Percentiles rank a stretch among this genome's conserved stretches.
These are phyloP conservation scores for Aureobasidium sp. DNA, from an alignment of 2,329 filamentous ascomycete genomes.

Conservation along the genomic window DNA sequence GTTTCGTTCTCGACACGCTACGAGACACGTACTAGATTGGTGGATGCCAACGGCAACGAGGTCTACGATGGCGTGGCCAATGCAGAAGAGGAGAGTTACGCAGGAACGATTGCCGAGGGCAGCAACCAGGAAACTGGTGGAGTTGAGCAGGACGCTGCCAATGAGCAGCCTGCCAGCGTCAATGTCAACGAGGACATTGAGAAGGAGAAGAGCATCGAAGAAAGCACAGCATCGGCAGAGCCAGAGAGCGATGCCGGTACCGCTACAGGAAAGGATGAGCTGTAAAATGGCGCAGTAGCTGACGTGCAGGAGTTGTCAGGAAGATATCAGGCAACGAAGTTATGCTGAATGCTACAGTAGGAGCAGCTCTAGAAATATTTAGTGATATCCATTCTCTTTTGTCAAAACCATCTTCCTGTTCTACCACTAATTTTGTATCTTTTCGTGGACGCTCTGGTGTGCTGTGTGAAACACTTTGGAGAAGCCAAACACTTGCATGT, in stretches of 20 bases:
- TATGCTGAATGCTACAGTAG: not conserved
- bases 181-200: slow-evolving; percentile 34
- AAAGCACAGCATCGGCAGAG: slow-evolving; percentile 16
- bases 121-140: slow-evolving; percentile 50
- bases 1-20: slow-evolving; percentile 94
- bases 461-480: not conserved
- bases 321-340: slow-evolving; percentile 7
- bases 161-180: slow-evolving; percentile 34
- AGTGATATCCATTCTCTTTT: slow-evolving; percentile 11
- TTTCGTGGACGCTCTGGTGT: not conserved
- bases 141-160: slow-evolving; percentile 32
- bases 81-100: slow-evolving; percentile 27
- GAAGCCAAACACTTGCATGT: not conserved
- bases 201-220: slow-evolving; percentile 39
- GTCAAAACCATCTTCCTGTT: not conserved
- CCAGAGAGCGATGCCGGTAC: slow-evolving; percentile 18
- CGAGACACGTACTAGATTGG: slow-evolving; percentile 82
- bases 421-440: too few relatives aligned
- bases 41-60: slow-evolving; percentile 75
- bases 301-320: not conserved
- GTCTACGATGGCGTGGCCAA: slow-evolving; percentile 44
- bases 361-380: slow-evolving; percentile 6
- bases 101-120: slow-evolving; percentile 48
- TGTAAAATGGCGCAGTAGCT: slow-evolving; percentile 10
- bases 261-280: slow-evolving; percentile 18